A percentile compares a stretch with the other conserved stretches of the same genome.
phyloP scores from a whole-genome alignment of 352 stramenopile species.

The Globisporangium spinosum region DNA sequence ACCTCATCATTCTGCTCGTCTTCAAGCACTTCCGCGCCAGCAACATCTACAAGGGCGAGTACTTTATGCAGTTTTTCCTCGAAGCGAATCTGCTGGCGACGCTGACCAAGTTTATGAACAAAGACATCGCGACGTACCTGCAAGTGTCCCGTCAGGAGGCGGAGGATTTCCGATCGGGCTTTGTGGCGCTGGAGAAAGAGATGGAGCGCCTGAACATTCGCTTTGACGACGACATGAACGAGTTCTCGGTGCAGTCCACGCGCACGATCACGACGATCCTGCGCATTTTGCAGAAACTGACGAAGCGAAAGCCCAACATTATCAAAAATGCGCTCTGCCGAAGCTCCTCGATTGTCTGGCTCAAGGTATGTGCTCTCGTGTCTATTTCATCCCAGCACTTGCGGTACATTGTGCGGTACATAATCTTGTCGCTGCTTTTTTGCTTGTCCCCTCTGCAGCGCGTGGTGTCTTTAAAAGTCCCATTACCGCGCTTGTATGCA shows the following conservation, averaged over 20 bases:
- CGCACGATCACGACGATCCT: conserved; percentile 76
- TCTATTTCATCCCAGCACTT: too few relatives aligned
- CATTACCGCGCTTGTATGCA: conserved; percentile 63
- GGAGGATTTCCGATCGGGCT: conserved; percentile 48
- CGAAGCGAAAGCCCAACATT: conserved; percentile 80
- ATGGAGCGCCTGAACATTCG: conserved; percentile 54
- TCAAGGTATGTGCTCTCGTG: conserved; percentile 41
- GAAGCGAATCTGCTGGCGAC: conserved; percentile 69
- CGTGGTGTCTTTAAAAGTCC: conserved; percentile 65
- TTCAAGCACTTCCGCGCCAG: conserved; percentile 78
- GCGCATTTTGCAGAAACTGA: conserved; percentile 78
- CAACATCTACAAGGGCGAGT: conserved; percentile 73
- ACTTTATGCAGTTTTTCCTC: conserved; percentile 78
- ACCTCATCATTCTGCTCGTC: conserved; percentile 56
- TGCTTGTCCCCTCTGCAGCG: conserved; percentile 26
- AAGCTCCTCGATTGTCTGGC: conserved; percentile 72
- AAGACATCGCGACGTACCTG: conserved; percentile 75
- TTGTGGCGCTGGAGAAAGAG: conserved; percentile 58
- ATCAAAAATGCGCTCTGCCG: conserved; percentile 81
- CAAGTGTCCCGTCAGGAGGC: conserved; percentile 59
- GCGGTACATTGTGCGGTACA: neutral
- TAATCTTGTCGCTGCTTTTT: neutral
- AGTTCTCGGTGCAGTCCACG: conserved; percentile 63
- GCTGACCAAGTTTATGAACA: conserved; percentile 87
- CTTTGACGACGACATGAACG: conserved; percentile 64